Evolutionary conservation across 495 filamentous ascomycete species (phyloP), one percentile per base, ranked within the genome.

Genomic region (Penicillium alfredii): DNA sequence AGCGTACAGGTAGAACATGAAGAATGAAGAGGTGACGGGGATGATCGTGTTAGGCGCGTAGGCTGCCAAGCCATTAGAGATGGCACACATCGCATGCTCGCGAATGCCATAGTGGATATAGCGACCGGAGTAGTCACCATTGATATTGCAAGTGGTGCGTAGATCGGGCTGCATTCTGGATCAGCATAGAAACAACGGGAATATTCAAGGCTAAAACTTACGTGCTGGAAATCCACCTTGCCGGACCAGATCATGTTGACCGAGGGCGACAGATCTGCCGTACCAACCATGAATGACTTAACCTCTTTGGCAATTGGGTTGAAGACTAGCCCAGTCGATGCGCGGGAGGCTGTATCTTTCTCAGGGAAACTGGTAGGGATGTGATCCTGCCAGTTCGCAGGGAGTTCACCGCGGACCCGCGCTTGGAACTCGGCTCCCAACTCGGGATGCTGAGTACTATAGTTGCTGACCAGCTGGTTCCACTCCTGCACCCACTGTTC

Each of bases 1-100:
- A 6, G 75, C 76, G 22, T 74, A 73, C 1, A 78, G 55, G 49
- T 77, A 79, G 53, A 81, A 81, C 72, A 78, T 81, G 55, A 77
- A 74, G 54, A 78, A 77, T 5, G 60, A 62, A 1, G 69, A 69
- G 3, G 73, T 77, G 25, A 73, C 50, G 0, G 72, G 74, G 22
- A 77, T 49, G 42, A 77, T 64, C 1, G 71, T 75, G 40, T 61
- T 62, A 3, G 56, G 63, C 30, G 58, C 53, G 30, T 60, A 78
- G 1, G 74, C 73, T 0, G 74, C 72, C 7, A 77, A 49, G 8
- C 74, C 74, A 45, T 78, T 74, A 8, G 69, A 63, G 14, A 76
- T 67, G 12, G 69, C 48, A 6, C 55, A 53, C 72, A 76, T 76
- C 33, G 71, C 72, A 46, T 76, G 71, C 36, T 76, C 72, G 6